Evolutionary conservation across 129 eudicot species (phyloP), one percentile per base, ranked within the genome.

Genomic region (Ambrosia trifida): DNA sequence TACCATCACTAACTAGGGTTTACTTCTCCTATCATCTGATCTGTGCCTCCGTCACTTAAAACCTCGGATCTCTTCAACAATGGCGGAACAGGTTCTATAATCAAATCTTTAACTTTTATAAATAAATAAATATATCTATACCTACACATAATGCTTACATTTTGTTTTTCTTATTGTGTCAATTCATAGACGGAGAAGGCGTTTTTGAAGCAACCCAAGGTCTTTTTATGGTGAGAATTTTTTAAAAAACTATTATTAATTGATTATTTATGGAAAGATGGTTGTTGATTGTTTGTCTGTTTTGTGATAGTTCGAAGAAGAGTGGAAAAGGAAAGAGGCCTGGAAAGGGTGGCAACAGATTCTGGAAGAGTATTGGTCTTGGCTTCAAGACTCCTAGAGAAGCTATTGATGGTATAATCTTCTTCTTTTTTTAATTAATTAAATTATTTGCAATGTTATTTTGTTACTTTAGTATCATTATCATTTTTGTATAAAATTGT

Each of bases 121-220:
- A 3, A 2, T 43, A 16, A 7, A 56, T 44, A 28, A 0, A 45
- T 68, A n/a, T 17, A 2, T 17, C 12, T 8, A 9, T 32, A 44
- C 19, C 13, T 36, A 38, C 14, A 69, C n/a, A n/a, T n/a, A 8
- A 10, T 35, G 8, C 59, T 68, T 14, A 68, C 69, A 59, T 35
- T 68, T 68, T 36, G 18, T 9, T 1, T 63, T 31, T n/a, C n/a
- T 17, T 20, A 17, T 7, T 43, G 12, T 31, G 17, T 57, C 14
- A 13, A 43, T 35, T 18, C 38, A 59, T 69, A 80, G 83, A 80
- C 84, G 17, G 84, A 80, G 80, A 80, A 80, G 80, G 84, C 84
- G 56, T 80, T 80, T 74, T 69, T 80, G 80, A 80, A 80, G 84
- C 84, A 80, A 51, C 84, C 84, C 7, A 80, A 80, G 76, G 84